Percentiles rank a stretch among this genome's conserved stretches.
Evolutionary conservation across 2,329 filamentous ascomycete genomes (phyloP).

Genomic region (Lojkania enalia): DNA sequence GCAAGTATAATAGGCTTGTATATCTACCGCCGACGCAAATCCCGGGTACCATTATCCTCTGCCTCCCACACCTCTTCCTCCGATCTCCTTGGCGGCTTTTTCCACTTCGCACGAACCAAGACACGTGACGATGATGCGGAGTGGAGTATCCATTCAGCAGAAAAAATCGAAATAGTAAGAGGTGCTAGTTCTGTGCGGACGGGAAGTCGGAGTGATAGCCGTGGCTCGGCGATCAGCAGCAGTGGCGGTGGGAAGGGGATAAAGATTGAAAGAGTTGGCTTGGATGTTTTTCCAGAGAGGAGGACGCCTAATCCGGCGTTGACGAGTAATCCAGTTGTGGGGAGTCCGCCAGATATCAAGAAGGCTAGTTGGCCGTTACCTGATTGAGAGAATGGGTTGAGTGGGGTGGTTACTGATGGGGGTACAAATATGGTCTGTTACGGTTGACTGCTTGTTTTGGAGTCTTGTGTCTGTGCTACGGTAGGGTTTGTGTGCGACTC

Average conservation of each 20-base stretch:
- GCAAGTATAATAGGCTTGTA: constrained; percentile 16
- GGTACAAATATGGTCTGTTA: no score
- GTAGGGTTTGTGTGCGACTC: no score
- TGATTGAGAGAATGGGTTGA: constrained; percentile 15
- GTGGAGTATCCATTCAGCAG: constrained; percentile 25
- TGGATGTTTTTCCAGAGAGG: constrained; percentile 2
- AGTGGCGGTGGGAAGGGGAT: background rate
- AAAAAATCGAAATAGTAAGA: constrained; percentile 23
- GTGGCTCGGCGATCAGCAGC: background rate
- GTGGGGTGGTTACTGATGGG: no score
- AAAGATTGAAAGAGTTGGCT: background rate
- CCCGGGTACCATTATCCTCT: background rate
- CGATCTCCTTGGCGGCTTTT: constrained; percentile 6
- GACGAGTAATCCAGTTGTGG: constrained; percentile 16
- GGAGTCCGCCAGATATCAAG: constrained; percentile 6
- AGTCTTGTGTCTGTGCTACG: no score
- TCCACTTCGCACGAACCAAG: constrained; percentile 2
- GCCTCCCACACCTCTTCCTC: background rate
- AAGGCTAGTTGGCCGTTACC: constrained; percentile 21
- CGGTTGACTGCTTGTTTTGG: no score
- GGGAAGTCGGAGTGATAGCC: constrained; percentile 8
- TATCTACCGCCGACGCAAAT: constrained; percentile 19
- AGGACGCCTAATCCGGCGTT: constrained; percentile 12
- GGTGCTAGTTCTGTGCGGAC: constrained; percentile 16
- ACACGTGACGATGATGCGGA: constrained; percentile 10